Evolutionary conservation across 768 basidiomycete species (phyloP), one percentile per base, ranked within the genome.

Genomic region (Cubamyces sp.): DNA sequence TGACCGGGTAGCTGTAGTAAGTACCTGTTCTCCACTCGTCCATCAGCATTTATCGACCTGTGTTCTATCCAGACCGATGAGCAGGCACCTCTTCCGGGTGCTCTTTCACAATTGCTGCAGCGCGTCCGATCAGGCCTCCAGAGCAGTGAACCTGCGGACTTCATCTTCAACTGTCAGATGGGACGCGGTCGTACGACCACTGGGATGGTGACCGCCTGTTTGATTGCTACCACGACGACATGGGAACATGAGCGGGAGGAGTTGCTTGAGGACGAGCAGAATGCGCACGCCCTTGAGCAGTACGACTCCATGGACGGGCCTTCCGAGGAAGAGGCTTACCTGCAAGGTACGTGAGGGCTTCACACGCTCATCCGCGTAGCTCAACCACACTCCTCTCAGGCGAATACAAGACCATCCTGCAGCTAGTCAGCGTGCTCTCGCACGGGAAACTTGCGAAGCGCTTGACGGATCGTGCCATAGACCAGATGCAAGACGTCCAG

Each of bases 111-210:
- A 55, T 80, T 99, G 43, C 78, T 96, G 26, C 84, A 87, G 25
- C 85, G 95, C 37, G 83, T 98, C 5, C 82, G 82, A 72, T 70
- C 80, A 61, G 81, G 82, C 57, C 65, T 87, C 70, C 39, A 50
- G 39, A 58, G 53, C 47, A 75, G 81, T 1, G 78, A 82, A 28
- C 84, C 87, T 1, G 90, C 86, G 4, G 92, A 93, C 67, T 90
- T 94, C 67, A 77, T 94, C 48, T 98, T 97, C 79, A 98, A 98
- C 68, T 99, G 97, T 74, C 97, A 98, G 74, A 96, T 98, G 94
- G 92, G 92, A 23, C 79, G 91, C 57, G 91, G 88, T 16, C 81
- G 91, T 41, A 99, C 97, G 6, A 99, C 97, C 0, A 98, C 95
- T 0, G 97, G 97, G 5, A 98, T 98, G 94, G 85, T 94, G 59